Evolutionary conservation across 768 basidiomycete genomes (phyloP).

Genomic region (Zangia roseola): DNA sequence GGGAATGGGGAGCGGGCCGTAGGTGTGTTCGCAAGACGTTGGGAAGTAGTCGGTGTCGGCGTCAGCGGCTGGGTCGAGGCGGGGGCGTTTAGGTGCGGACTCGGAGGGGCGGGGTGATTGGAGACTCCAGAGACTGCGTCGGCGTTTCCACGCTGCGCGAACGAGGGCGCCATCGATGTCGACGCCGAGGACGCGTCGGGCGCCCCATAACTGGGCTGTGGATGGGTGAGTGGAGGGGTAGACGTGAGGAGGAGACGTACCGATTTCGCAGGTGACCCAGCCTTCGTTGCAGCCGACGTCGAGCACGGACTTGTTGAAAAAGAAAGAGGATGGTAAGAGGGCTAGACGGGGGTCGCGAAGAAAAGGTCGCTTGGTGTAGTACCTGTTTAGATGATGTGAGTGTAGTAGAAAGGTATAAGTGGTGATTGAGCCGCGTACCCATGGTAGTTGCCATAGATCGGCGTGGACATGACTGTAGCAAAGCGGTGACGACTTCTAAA

Average conservation of each 20-base stretch:
- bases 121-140: constrained; percentile 69
- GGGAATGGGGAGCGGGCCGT: constrained; percentile 74
- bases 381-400: constrained; percentile 38
- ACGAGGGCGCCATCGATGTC: constrained; percentile 81
- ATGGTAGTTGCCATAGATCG: constrained; percentile 69
- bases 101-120: constrained; percentile 35
- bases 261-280: constrained; percentile 83
- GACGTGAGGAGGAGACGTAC: constrained; percentile 35
- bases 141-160: constrained; percentile 71
- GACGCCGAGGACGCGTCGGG: constrained; percentile 72
- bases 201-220: constrained; percentile 63
- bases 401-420: not conserved
- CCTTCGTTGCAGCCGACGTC: constrained; percentile 91
- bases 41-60: constrained; percentile 64
- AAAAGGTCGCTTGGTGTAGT: constrained; percentile 73
- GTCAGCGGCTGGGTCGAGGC: not conserved
- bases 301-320: constrained; percentile 59
- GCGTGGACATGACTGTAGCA: constrained; percentile 14
- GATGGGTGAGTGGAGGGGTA: not conserved
- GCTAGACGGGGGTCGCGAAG: constrained; percentile 63
- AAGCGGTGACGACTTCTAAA: no score
- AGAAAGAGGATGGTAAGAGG: constrained; percentile 53
- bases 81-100: constrained; percentile 13
- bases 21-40: constrained; percentile 68
- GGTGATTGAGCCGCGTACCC: no score